Conservation (phyloP, 768 basidiomycete genomes). For the Fomitopsis serialis region DNA sequence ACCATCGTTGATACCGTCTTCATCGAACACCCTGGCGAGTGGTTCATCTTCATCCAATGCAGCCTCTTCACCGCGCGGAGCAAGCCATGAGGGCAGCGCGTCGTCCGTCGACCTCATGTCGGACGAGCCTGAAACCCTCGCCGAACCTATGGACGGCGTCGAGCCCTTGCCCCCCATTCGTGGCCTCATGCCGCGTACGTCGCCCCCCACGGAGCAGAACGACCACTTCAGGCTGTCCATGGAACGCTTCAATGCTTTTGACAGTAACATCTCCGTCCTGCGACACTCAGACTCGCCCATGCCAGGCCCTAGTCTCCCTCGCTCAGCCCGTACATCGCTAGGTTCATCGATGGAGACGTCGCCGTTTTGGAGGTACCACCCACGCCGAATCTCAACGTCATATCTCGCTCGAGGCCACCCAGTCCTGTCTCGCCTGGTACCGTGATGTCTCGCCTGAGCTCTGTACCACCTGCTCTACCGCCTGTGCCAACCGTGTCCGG, state of each 20-base stretch:
- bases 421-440: not conserved
- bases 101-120: not conserved
- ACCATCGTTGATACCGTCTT: not conserved
- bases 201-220: not conserved
- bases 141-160: not conserved
- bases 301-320: not conserved
- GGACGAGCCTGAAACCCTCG: not conserved
- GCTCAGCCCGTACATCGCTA: not conserved
- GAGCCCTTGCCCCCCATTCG: not conserved
- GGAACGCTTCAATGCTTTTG: conserved; percentile 4
- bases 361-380: not conserved
- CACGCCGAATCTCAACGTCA: not conserved
- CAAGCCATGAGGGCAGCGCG: not conserved
- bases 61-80: not conserved
- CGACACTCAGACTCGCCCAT: conserved; percentile 2
- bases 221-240: not conserved
- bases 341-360: not conserved
- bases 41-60: not conserved
- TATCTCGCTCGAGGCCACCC: not conserved
- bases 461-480: not conserved
- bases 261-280: conserved; percentile 2
- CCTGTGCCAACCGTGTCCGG: not conserved
- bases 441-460: not conserved
- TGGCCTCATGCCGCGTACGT: not conserved
- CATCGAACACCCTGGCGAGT: not conserved